Evolutionary conservation across 306 rosid species (phyloP), one percentile per base, ranked within the genome.

Genomic region (Glycine soja): DNA sequence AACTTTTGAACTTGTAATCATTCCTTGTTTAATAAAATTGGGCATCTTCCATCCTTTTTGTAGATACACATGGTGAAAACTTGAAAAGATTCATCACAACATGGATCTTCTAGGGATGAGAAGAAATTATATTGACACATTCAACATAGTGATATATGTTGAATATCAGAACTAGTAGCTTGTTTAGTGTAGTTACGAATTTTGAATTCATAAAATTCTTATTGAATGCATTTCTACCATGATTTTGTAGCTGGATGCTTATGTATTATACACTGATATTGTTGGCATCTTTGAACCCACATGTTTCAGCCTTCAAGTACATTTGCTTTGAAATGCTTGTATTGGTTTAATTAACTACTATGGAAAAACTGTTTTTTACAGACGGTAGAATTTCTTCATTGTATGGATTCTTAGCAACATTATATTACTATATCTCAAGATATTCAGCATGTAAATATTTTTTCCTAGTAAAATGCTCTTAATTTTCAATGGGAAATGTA

Each of bases 181-280:
- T 72, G 8, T 19, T 45, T 46, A 75, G 18, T 75, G 16, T 75
- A 61, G 59, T 30, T 30, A 13, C 13, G 51, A 80, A 47, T 16
- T 48, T 72, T 72, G 83, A 80, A 63, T 52, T 72, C 79, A 16
- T 72, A 10, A 52, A n/a, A 81, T 32, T 53, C 38, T 80, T 72
- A 19, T 48, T 11, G 45, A 61, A 56, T 63, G 34, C 62, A 68
- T 72, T 19, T 72, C 72, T 50, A 51, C 66, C 12, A 72, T 72
- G 67, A 62, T 64, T 51, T 40, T 80, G 68, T 63, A 38, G 48
- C 74, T 51, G 38, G 32, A 52, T 61, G 19, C 78, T 36, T 47
- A n/a, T 57, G n/a, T 70, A 8, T 61, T 4, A 43, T 43, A 43
- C 47, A 38, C 19, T 72, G 36, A n/a, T 34, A 8, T 72, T 50